Evolutionary conservation across 2,329 filamentous ascomycete species (phyloP).

Genomic region (Zymoseptoria passerinii): DNA sequence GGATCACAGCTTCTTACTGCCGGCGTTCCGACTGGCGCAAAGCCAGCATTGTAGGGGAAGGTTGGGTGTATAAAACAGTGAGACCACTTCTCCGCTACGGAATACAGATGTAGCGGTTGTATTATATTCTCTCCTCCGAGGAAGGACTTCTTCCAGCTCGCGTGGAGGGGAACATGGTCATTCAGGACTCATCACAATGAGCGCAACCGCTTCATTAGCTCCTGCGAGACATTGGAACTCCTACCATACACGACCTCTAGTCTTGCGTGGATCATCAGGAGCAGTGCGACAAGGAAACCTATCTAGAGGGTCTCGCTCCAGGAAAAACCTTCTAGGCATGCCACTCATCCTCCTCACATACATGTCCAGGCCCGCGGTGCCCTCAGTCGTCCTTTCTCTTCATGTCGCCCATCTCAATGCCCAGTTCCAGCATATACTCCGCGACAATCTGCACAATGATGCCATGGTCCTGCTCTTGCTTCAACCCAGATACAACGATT

Average conservation of each 20-base stretch:
- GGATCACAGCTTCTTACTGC: slow-evolving; percentile 19
- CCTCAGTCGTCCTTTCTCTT: slow-evolving; percentile 30
- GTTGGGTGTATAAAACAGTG: slow-evolving; percentile 4
- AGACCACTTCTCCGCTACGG: slow-evolving; percentile 5
- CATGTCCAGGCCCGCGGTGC: neutral
- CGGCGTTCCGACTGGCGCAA: slow-evolving; percentile 15
- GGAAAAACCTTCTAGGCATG: neutral
- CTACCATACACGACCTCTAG: neutral
- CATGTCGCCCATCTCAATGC: slow-evolving; percentile 28
- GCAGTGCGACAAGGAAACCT: too few relatives aligned
- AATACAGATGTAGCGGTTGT: slow-evolving; percentile 14
- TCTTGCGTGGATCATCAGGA: too few relatives aligned
- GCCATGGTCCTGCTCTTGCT: slow-evolving; percentile 69
- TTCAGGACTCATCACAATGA: neutral
- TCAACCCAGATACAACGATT: slow-evolving; percentile 66
- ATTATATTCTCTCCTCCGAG: slow-evolving; percentile 19
- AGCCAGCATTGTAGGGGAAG: slow-evolving; percentile 18
- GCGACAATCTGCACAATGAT: slow-evolving; percentile 63
- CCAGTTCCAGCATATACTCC: slow-evolving; percentile 39
- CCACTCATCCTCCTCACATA: neutral
- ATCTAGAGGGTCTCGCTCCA: too few relatives aligned
- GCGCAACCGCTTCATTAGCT: neutral
- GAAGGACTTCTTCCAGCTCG: neutral
- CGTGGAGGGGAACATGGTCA: neutral
- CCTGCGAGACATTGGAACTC: neutral